Evolutionary conservation across 2,329 filamentous ascomycete genomes (phyloP).

Genomic region (Paracorniculantispora psalliotae): DNA sequence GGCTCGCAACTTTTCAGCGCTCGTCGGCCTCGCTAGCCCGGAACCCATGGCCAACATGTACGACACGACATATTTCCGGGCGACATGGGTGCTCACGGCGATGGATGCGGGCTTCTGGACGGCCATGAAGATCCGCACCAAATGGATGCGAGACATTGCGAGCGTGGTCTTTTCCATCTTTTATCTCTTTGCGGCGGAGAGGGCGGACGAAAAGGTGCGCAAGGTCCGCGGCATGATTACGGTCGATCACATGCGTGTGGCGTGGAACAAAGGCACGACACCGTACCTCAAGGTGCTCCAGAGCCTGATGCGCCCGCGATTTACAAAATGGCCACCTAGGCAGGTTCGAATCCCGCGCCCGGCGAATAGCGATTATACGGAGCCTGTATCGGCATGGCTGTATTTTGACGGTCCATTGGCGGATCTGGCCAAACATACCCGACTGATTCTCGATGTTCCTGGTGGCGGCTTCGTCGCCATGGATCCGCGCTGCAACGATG

Average conservation of each 20-base stretch:
- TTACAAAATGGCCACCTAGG: slow-evolving; percentile 76
- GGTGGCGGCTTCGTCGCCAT: slow-evolving; percentile 96
- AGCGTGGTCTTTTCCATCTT: slow-evolving; percentile 83
- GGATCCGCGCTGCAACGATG: slow-evolving; percentile 90
- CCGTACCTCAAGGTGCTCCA: slow-evolving; percentile 76
- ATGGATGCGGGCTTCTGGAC: slow-evolving; percentile 98
- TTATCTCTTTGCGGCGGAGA: slow-evolving; percentile 88
- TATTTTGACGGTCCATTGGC: slow-evolving; percentile 88
- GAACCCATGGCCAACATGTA: slow-evolving; percentile 95
- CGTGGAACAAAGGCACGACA: slow-evolving; percentile 92
- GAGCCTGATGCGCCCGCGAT: slow-evolving; percentile 66
- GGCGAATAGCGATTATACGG: slow-evolving; percentile 71
- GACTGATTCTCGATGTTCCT: slow-evolving; percentile 81
- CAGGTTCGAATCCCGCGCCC: slow-evolving; percentile 82
- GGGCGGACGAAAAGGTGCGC: slow-evolving; percentile 92
- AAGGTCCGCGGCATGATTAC: slow-evolving; percentile 84
- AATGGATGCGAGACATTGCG: slow-evolving; percentile 75
- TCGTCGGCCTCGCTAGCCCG: slow-evolving; percentile 84
- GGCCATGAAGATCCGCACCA: slow-evolving; percentile 80
- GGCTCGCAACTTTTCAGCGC: slow-evolving; percentile 86
- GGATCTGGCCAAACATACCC: slow-evolving; percentile 69
- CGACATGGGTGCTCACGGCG: slow-evolving; percentile 93
- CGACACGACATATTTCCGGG: slow-evolving; percentile 84
- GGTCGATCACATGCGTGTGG: slow-evolving; percentile 83
- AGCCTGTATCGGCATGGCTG: slow-evolving; percentile 80